Base-by-base conservation (phyloP, 1,284 basidiomycete genomes). In the Takashimella koratensis region DNA sequence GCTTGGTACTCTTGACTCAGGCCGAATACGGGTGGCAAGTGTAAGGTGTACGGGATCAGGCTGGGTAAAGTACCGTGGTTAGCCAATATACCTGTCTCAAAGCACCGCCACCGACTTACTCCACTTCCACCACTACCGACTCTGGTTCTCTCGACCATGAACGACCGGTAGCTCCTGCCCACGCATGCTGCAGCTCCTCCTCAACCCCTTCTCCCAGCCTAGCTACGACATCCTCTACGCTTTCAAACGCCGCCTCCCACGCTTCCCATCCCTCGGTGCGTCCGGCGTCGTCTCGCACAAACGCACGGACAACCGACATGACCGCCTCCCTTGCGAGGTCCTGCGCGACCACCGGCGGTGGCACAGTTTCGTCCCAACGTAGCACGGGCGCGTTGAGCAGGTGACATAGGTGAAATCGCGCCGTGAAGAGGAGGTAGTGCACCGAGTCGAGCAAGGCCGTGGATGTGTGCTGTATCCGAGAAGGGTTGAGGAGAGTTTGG, bases 401-500 rank as follows among this genome's bases (percentile, higher is more conserved):
- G 3, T 41, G 23, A 52, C 64, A 66, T 11, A 75, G 63, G 44
- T 75, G 71, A 50, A 69, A 62, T 20, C 73, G 64, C 8, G 67
- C 56, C 0, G 59, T 53, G 58, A 75, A 75, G 23, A 71, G 59
- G 30, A 72, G 62, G 53, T 69, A 75, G 52, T 75, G 73, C 0
- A 71, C 56, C 2, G 64, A 60, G 49, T 75, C 73, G 1, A 49
- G 43, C 11, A 72, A 54, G 1, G 71, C 71, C 2, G 58, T 47
- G 11, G 47, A 41, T 24, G 22, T 48, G 4, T 16, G 30, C 16
- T 36, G 30, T 36, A 25, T 52, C 26, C 36, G 50, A 11, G 45
- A 49, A 42, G 21, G 27, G 16, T 42, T 30, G 24, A 12, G 48
- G 20, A 3, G 36, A 20, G 24, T 21, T 16, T 54, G 11, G 41